A percentile compares a stretch with the other conserved stretches of the same genome.
These are phyloP conservation scores for Articulospora tetracladia DNA, from an alignment of 495 filamentous ascomycete genomes.

Conservation along the genomic window DNA sequence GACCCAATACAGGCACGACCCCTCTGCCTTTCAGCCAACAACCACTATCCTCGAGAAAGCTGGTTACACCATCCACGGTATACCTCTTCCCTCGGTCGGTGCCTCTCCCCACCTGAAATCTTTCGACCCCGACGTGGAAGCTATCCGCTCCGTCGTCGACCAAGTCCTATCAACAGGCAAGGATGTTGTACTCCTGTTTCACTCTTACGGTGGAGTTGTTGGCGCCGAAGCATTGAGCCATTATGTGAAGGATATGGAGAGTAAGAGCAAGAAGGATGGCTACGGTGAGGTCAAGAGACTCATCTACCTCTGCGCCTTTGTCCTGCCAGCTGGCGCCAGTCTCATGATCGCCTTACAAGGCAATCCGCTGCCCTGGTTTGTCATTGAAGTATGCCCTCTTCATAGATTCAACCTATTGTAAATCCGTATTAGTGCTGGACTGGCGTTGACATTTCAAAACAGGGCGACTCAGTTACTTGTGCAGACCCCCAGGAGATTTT, in stretches of 20 bases:
- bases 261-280: constrained; percentile 6
- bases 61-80: constrained; percentile 10
- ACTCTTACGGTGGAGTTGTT: constrained; percentile 36
- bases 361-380: constrained; percentile 16
- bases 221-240: constrained; percentile 31
- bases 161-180: constrained; percentile 30
- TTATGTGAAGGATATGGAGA: constrained; percentile 6
- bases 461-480: constrained; percentile 9
- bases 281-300: constrained; percentile 11
- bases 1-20: neutral
- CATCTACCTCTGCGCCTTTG: constrained; percentile 10
- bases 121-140: constrained; percentile 32
- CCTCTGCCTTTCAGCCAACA: constrained; percentile 14
- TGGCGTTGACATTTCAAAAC: neutral
- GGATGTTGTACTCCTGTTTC: constrained; percentile 34
- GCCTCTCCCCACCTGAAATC: constrained; percentile 5
- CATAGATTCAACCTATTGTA: neutral
- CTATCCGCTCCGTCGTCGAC: constrained; percentile 56
- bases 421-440: neutral
- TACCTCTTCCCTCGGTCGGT: neutral
- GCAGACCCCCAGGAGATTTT: constrained; percentile 10
- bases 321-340: constrained; percentile 10
- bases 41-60: constrained; percentile 8
- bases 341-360: constrained; percentile 9
- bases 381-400: constrained; percentile 7